Conservation (phyloP, 371 early-diverging fungal species). For the Mortierella sp. region DNA sequence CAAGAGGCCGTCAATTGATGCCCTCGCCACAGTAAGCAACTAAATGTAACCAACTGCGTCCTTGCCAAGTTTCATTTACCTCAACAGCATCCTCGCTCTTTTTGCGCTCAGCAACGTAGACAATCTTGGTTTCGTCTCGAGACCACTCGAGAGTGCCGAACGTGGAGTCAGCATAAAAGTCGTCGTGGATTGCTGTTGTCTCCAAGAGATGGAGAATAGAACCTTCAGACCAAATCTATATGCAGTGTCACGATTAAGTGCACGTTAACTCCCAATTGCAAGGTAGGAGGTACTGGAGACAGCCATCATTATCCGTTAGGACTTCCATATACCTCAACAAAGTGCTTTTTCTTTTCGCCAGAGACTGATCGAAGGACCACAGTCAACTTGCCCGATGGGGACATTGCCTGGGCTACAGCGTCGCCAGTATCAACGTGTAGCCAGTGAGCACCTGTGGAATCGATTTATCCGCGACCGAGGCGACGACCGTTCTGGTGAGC, state of each 20-base stretch:
- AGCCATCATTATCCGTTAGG: neutral
- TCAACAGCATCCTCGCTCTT: constrained; percentile 52
- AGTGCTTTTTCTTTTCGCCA: constrained; percentile 56
- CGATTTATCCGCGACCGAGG: constrained; percentile 16
- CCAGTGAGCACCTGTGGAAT: constrained; percentile 39
- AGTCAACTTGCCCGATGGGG: constrained; percentile 22
- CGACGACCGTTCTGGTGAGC: constrained; percentile 50
- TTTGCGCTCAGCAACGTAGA: constrained; percentile 71
- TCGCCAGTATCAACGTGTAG: constrained; percentile 33
- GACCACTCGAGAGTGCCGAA: constrained; percentile 77
- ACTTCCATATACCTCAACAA: constrained; percentile 56
- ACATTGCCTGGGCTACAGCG: constrained; percentile 43
- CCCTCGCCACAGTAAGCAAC: no score
- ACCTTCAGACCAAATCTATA: constrained; percentile 62
- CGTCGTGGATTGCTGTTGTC: constrained; percentile 68
- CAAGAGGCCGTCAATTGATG: neutral
- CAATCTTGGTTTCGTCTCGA: constrained; percentile 57
- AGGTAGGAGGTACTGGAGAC: neutral
- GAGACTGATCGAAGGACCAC: constrained; percentile 48
- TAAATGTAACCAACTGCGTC: no score
- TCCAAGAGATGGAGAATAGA: constrained; percentile 58
- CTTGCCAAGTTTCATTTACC: constrained; percentile 7
- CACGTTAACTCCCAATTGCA: neutral
- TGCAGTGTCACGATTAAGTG: neutral
- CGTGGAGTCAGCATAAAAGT: constrained; percentile 70